Percentiles rank a stretch among this genome's conserved stretches.
Conservation (phyloP, 148 eudicot genomes). For the Diospyros kaki region DNA sequence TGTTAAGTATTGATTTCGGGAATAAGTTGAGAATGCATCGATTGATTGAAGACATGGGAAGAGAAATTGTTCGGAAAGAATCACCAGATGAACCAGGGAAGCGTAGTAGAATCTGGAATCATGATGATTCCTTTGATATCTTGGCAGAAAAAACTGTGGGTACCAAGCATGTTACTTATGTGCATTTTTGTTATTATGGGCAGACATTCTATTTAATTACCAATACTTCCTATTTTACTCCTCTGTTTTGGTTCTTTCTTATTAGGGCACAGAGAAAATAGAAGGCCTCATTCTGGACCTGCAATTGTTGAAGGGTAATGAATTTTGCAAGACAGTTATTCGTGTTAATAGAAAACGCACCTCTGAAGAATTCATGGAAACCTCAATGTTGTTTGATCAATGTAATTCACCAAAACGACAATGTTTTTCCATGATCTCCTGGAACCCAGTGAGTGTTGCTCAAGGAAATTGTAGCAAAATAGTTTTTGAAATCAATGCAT, state of each 20-base stretch:
- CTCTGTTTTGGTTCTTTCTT: not conserved
- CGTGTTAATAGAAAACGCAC: not conserved
- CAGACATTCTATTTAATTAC: not conserved
- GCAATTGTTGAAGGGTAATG: not conserved
- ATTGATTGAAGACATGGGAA: slow-evolving; percentile 13
- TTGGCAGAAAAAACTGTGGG: slow-evolving; percentile 5
- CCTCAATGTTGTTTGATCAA: not conserved
- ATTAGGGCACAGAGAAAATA: slow-evolving; percentile 8
- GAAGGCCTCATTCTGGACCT: slow-evolving; percentile 12
- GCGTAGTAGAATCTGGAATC: slow-evolving; percentile 4
- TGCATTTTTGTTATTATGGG: not conserved
- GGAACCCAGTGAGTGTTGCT: not conserved
- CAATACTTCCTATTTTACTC: not conserved
- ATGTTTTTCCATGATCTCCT: not conserved
- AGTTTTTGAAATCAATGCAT: not conserved
- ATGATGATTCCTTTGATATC: not conserved
- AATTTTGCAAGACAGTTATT: not conserved
- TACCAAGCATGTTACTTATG: not conserved
- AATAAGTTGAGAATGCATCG: slow-evolving; percentile 11
- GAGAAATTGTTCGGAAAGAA: slow-evolving; percentile 11
- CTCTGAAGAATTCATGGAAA: not conserved
- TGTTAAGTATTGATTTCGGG: not conserved
- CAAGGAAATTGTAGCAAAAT: not conserved
- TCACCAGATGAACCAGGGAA: slow-evolving; percentile 11
- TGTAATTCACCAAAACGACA: not conserved